phyloP scores from a whole-genome alignment of 2,329 filamentous ascomycete genomes.

The Fusarium newnesense region DNA sequence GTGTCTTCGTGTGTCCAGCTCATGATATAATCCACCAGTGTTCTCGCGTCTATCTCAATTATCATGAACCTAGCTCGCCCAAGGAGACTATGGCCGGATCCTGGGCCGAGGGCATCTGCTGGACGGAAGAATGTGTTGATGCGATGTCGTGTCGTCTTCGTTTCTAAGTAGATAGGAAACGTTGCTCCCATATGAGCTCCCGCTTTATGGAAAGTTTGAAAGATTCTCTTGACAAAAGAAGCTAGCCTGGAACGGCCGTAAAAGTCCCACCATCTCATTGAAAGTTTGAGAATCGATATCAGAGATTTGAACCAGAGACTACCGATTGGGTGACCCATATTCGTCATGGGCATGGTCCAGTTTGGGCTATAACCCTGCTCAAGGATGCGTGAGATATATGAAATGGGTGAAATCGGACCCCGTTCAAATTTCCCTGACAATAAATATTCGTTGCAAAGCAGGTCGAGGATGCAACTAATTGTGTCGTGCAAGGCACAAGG shows the following conservation, averaged over 20 bases:
- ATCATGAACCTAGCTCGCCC: background rate
- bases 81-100: background rate
- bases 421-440: too few relatives aligned
- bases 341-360: background rate
- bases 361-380: background rate
- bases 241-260: background rate
- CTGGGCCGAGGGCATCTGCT: background rate
- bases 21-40: background rate
- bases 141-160: fast-evolving
- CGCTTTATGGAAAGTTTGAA: background rate
- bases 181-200: background rate
- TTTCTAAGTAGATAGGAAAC: background rate
- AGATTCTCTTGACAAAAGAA: background rate
- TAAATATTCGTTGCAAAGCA: too few relatives aligned
- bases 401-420: too few relatives aligned
- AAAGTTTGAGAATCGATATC: too few relatives aligned
- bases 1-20: background rate
- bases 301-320: background rate
- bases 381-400: background rate
- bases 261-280: background rate
- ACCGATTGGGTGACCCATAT: background rate
- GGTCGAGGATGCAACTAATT: background rate
- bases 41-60: background rate
- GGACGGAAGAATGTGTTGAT: background rate
- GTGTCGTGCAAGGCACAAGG: background rate